Base-by-base conservation (phyloP, 805 yeast genomes). In the Yamadazyma phyllophila region DNA sequence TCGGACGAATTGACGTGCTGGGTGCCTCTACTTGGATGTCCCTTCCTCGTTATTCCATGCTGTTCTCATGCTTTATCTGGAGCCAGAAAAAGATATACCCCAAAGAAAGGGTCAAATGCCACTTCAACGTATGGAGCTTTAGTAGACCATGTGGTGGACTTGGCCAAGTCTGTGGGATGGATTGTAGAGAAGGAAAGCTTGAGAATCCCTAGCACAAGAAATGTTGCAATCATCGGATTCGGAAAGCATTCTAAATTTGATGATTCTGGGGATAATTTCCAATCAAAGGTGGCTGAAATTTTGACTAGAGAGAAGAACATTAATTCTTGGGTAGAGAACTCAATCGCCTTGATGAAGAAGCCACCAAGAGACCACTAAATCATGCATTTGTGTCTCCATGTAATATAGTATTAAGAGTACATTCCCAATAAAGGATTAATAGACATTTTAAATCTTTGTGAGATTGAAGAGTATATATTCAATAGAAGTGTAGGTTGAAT, bases 1-100 rank as follows among this genome's bases (percentile, higher is more conserved):
- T 87, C 96, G 1, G 98, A 92, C 62, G 98, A 92, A 60, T 73
- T 92, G 46, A 91, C 97, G 0, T 86, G 96, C 53, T 92, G 98
- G 97, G 82, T 92, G 31, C 98, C 98, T 2, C 67, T 92, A 9
- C 66, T 92, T 9, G 90, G 89, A 0, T 85, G 76, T 50, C 96
- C 97, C 6, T 92, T 88, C 61, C 71, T 92, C 72, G 96, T 89
- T 8, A 88, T 92, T 35, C 98, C 98, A 9, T 92, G 98, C 62
- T 92, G 98, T 62, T 90, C 97, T 0, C 96, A 92, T 63, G 81
- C 85, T 2, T 73, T 92, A 36, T 77, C 83, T 5, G 98, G 98
- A 2, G 82, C 81, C 26, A 82, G 82, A 54, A 71, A 76, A 2
- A 73, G 97, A 56, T 91, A 78, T 57, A 69, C 82, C 12, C 76